Conservation (phyloP, 768 basidiomycete species). For the Multifurca ochricompacta region DNA sequence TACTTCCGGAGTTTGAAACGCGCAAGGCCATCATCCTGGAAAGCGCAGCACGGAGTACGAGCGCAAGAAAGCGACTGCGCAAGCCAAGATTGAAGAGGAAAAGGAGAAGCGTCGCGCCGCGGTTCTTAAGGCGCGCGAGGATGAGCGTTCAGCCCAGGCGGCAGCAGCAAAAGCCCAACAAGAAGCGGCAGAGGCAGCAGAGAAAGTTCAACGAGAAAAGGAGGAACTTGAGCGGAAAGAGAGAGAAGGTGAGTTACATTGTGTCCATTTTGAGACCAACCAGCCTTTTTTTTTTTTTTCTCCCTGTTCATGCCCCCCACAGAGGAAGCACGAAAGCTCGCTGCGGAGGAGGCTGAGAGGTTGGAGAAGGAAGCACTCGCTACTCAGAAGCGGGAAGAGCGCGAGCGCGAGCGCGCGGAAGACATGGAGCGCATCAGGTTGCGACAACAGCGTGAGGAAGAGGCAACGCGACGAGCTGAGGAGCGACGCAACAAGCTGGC, state of each 20-base stretch:
- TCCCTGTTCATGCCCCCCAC: conserved; percentile 1
- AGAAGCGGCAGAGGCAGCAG: conserved; percentile 38
- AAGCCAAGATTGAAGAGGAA: conserved; percentile 72
- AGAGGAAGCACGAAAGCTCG: conserved; percentile 25
- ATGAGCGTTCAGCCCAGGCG: conserved; percentile 39
- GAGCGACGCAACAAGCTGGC: conserved; percentile 30
- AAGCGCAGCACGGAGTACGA: conserved; percentile 61
- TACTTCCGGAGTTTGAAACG: conserved; percentile 59
- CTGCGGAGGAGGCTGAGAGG: conserved; percentile 35
- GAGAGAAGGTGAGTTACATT: conserved; percentile 54
- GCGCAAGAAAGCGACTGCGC: conserved; percentile 47
- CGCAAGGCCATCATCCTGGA: conserved; percentile 47
- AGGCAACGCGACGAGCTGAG: conserved; percentile 36
- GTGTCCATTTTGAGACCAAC: background rate
- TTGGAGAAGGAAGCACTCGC: conserved; percentile 55
- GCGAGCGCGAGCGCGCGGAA: conserved; percentile 44
- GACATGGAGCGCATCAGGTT: conserved; percentile 47
- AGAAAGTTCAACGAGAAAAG: conserved; percentile 26
- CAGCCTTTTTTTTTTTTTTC: background rate
- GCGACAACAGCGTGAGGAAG: conserved; percentile 57
- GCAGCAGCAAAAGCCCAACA: conserved; percentile 31
- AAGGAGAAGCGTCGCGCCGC: conserved; percentile 61
- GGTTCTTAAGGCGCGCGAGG: conserved; percentile 52
- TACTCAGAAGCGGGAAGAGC: conserved; percentile 43
- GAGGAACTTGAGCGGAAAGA: conserved; percentile 37